phyloP scores from a whole-genome alignment of 2,329 filamentous ascomycete species.

The Coniochaeta prunicola region DNA sequence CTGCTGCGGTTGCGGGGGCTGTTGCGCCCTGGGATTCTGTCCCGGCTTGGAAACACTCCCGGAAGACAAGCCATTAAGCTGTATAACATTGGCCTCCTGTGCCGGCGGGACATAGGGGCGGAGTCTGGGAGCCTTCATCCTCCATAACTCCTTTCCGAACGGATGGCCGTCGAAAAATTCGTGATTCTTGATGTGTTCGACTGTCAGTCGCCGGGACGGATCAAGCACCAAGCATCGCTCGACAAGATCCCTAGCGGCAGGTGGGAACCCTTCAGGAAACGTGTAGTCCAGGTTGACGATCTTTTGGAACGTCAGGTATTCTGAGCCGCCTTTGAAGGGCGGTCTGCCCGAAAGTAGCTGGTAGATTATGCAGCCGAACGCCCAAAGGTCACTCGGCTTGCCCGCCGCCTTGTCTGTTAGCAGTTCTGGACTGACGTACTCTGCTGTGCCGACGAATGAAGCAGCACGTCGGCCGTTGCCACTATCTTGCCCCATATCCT shows the following conservation, averaged over 20 bases:
- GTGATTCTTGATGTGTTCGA: constrained; percentile 96
- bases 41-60: constrained; percentile 11
- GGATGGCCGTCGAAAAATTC: constrained; percentile 84
- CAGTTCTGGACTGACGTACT: constrained; percentile 97
- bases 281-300: constrained; percentile 93
- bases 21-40: constrained; percentile 14
- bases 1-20: constrained; percentile 23
- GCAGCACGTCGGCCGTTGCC: constrained; percentile 67
- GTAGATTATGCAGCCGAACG: constrained; percentile 96
- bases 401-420: constrained; percentile 94
- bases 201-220: constrained; percentile 72
- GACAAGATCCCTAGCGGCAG: constrained; percentile 78
- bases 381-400: constrained; percentile 97
- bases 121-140: constrained; percentile 78
- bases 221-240: constrained; percentile 88
- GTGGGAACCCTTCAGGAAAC: constrained; percentile 83
- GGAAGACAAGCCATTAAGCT: constrained; percentile 53
- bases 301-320: constrained; percentile 97
- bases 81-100: constrained; percentile 67
- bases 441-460: constrained; percentile 94
- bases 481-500: constrained; percentile 5
- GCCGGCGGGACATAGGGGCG: constrained; percentile 74
- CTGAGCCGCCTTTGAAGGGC: constrained; percentile 91
- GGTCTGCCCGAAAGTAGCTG: constrained; percentile 92
- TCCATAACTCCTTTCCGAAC: constrained; percentile 84